A percentile compares a stretch with the other conserved stretches of the same genome.
Evolutionary conservation across 495 filamentous ascomycete genomes (phyloP).

Genomic region (Aspergillus panamensis): DNA sequence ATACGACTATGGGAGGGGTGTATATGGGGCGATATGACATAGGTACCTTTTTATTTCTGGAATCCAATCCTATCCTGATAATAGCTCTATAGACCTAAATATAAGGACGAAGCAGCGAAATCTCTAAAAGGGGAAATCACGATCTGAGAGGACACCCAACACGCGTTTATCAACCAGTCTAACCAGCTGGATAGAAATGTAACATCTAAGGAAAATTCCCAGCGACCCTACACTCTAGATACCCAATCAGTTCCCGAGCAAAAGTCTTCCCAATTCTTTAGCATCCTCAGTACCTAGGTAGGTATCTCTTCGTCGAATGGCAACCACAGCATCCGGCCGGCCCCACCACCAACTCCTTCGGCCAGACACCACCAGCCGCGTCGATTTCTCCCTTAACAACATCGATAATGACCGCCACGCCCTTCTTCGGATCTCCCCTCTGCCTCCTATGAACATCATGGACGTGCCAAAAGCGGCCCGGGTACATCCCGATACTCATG

Average conservation of each 20-base stretch:
- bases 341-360: conserved; percentile 3
- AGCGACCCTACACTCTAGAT: neutral
- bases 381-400: conserved; percentile 4
- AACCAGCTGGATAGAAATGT: neutral
- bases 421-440: conserved; percentile 9
- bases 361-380: neutral
- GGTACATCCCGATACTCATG: neutral
- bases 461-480: neutral
- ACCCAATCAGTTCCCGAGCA: neutral
- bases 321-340: conserved; percentile 9
- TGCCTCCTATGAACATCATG: neutral
- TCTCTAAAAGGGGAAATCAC: too few species aligned
- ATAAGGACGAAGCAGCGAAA: too few species aligned
- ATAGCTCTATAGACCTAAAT: too few species aligned
- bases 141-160: too few species aligned
- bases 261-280: conserved; percentile 8
- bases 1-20: too few species aligned
- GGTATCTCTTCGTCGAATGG: conserved; percentile 5
- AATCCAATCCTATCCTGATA: too few species aligned
- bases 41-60: too few species aligned
- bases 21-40: too few species aligned
- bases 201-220: neutral
- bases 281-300: conserved; percentile 2
- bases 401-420: conserved; percentile 5
- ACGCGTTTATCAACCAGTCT: too few species aligned